Evolutionary conservation across 805 yeast species (phyloP).

Genomic region (Wilhelminamyces savonicus): DNA sequence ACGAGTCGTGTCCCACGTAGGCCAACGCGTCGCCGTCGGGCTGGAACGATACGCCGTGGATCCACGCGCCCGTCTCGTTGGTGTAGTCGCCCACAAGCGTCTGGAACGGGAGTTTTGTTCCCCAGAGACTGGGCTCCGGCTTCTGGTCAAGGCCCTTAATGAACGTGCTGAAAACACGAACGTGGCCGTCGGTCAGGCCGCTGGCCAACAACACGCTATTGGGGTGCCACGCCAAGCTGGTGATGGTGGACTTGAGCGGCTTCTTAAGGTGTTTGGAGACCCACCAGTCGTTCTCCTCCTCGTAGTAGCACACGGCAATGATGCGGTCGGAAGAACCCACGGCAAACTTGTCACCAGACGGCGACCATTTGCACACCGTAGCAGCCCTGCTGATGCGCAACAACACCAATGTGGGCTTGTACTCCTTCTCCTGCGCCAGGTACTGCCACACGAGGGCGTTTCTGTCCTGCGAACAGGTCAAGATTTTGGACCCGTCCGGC

Average conservation of each 20-base stretch:
- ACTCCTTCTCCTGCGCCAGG: slow-evolving; percentile 50
- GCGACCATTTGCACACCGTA: slow-evolving; percentile 91
- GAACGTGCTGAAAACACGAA: slow-evolving; percentile 82
- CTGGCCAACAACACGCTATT: slow-evolving; percentile 82
- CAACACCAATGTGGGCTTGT: slow-evolving; percentile 85
- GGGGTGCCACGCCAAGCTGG: slow-evolving; percentile 87
- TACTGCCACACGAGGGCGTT: slow-evolving; percentile 93
- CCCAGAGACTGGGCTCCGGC: slow-evolving; percentile 85
- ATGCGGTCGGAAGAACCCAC: slow-evolving; percentile 94
- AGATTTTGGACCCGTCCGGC: slow-evolving; percentile 71
- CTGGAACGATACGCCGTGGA: slow-evolving; percentile 83
- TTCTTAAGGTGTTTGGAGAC: slow-evolving; percentile 94
- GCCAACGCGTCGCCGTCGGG: slow-evolving; percentile 75
- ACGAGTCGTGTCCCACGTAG: slow-evolving; percentile 80
- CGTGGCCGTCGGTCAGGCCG: slow-evolving; percentile 93
- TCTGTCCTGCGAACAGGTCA: slow-evolving; percentile 96
- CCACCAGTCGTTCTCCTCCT: slow-evolving; percentile 99
- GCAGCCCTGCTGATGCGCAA: slow-evolving; percentile 94
- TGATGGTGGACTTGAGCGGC: slow-evolving; percentile 84
- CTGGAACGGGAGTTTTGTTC: slow-evolving; percentile 90
- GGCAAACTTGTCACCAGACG: slow-evolving; percentile 91
- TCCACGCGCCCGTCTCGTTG: slow-evolving; percentile 74
- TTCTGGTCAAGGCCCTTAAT: slow-evolving; percentile 83
- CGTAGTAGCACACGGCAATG: slow-evolving; percentile 94
- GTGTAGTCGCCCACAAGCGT: slow-evolving; percentile 79